A percentile compares a stretch with the other conserved stretches of the same genome.
phyloP scores from a whole-genome alignment of 108 stramenopile species.

The Fragilariopsis cylindrus region DNA sequence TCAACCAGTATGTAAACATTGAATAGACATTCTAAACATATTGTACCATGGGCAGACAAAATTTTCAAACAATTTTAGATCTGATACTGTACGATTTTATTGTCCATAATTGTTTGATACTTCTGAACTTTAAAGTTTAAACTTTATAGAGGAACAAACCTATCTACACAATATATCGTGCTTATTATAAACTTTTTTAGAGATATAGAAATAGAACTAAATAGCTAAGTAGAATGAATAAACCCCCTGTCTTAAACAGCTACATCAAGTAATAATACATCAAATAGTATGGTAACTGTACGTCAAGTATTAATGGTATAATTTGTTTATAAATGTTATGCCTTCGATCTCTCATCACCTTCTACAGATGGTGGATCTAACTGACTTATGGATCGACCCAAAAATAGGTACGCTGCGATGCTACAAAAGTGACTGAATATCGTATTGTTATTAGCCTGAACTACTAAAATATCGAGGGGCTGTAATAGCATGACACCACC shows the following conservation, averaged over 20 bases:
- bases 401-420: constrained; percentile 67
- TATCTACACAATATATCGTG: background rate
- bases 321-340: background rate
- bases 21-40: background rate
- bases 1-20: background rate
- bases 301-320: no score
- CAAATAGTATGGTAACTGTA: no score
- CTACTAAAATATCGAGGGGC: constrained; percentile 86
- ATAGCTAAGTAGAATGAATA: no score
- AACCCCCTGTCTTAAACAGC: no score
- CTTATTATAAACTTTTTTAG: background rate
- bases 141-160: background rate
- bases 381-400: constrained; percentile 54
- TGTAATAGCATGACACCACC: constrained; percentile 48
- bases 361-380: constrained; percentile 73
- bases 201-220: no score
- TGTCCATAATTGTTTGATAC: no score
- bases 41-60: background rate
- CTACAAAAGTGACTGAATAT: constrained; percentile 88
- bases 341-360: constrained; percentile 38
- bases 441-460: constrained; percentile 94
- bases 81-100: background rate
- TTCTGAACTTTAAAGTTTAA: no score
- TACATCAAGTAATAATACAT: no score
- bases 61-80: background rate